Percentiles rank a stretch among this genome's conserved stretches.
Evolutionary conservation across 1,284 basidiomycete genomes (phyloP).

Genomic region (Trametes polyzona): DNA sequence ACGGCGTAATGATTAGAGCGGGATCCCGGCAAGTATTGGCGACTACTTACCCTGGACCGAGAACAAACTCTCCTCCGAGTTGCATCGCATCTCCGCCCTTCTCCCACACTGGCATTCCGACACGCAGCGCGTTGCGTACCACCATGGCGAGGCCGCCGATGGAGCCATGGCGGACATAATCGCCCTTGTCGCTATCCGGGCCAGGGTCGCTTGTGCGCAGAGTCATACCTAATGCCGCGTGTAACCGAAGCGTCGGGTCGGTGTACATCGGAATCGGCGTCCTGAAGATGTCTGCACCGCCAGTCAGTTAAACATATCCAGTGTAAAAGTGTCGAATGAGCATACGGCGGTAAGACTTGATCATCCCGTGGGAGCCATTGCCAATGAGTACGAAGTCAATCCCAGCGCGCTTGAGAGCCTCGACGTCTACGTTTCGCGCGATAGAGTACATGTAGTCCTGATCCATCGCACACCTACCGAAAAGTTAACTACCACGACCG

Average conservation of each 20-base stretch:
- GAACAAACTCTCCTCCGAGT: conserved; percentile 88
- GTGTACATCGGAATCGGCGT: conserved; percentile 72
- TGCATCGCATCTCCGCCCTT: conserved; percentile 78
- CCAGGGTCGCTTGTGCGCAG: conserved; percentile 52
- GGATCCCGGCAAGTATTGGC: conserved; percentile 16
- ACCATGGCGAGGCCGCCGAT: conserved; percentile 73
- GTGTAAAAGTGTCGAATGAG: no score
- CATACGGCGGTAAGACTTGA: conserved; percentile 61
- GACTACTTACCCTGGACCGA: conserved; percentile 70
- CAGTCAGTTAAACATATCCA: neutral
- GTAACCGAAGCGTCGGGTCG: conserved; percentile 74
- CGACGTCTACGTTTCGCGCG: conserved; percentile 51
- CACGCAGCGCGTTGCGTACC: conserved; percentile 64
- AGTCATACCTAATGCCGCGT: conserved; percentile 79
- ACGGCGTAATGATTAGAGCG: neutral
- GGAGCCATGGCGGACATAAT: conserved; percentile 68
- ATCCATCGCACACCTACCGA: conserved; percentile 69
- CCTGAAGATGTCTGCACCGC: conserved; percentile 59
- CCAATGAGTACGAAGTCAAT: conserved; percentile 75
- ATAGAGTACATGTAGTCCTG: conserved; percentile 86
- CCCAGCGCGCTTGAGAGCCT: conserved; percentile 56
- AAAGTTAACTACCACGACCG: neutral
- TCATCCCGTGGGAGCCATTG: conserved; percentile 77
- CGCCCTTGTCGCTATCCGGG: conserved; percentile 50
- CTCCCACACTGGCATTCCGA: conserved; percentile 80